Conservation (phyloP, 495 filamentous ascomycete species). For the Aspergillus campestris region DNA sequence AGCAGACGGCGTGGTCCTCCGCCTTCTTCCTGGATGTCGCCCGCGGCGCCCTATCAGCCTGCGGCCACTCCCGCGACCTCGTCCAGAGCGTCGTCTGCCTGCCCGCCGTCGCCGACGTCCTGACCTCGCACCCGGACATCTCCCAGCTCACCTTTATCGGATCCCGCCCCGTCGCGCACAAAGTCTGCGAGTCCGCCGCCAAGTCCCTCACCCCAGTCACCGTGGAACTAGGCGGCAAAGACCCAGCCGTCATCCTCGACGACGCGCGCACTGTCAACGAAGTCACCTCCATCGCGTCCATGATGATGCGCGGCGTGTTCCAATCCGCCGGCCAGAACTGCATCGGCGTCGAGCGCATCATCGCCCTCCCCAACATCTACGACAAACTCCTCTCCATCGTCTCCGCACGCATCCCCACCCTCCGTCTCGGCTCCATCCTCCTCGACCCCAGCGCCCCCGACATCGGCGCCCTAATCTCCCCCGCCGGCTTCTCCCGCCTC, state of each 20-base stretch:
- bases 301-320: conserved; percentile 86
- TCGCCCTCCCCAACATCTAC: conserved; percentile 70
- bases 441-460: conserved; percentile 48
- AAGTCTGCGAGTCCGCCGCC: conserved; percentile 78
- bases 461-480: conserved; percentile 84
- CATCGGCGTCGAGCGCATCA: conserved; percentile 89
- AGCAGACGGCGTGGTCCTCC: conserved; percentile 87
- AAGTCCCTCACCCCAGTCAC: conserved; percentile 74
- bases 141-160: conserved; percentile 97
- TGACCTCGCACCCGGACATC: conserved; percentile 83
- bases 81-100: conserved; percentile 83
- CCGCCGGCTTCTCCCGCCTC: conserved; percentile 56
- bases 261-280: conserved; percentile 51
- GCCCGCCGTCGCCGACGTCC: conserved; percentile 66
- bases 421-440: conserved; percentile 63
- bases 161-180: conserved; percentile 74
- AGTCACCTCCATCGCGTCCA: conserved; percentile 61
- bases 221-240: conserved; percentile 91
- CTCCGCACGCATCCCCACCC: conserved; percentile 55
- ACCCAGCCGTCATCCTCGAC: conserved; percentile 87
- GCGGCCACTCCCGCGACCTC: conserved; percentile 74
- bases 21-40: conserved; percentile 71
- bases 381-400: conserved; percentile 61
- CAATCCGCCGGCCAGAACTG: conserved; percentile 98
- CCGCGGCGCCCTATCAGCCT: conserved; percentile 67